phyloP scores from a whole-genome alignment of 2,329 filamentous ascomycete genomes.

The Karstenula rhodostoma region DNA sequence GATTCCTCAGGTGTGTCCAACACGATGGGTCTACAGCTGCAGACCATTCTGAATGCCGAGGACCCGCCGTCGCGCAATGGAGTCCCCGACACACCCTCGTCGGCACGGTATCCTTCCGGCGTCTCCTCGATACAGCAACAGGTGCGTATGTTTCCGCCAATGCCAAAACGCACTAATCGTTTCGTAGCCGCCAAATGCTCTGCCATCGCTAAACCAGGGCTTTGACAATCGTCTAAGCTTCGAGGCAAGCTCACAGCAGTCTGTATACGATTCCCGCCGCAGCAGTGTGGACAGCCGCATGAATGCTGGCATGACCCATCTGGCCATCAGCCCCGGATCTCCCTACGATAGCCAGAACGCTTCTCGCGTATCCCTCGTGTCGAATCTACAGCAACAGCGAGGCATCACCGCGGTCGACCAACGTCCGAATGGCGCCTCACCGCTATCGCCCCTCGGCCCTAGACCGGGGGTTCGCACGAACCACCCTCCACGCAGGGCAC shows the following conservation, averaged over 20 bases:
- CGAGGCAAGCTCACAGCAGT: slow-evolving; percentile 51
- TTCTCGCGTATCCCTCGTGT: slow-evolving; percentile 78
- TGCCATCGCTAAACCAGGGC: slow-evolving; percentile 67
- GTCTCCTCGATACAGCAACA: slow-evolving; percentile 32
- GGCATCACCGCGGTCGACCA: slow-evolving; percentile 48
- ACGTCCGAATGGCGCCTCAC: slow-evolving; percentile 55
- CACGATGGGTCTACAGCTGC: slow-evolving; percentile 57
- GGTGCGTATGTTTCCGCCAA: slow-evolving; percentile 26
- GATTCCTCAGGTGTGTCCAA: slow-evolving; percentile 55
- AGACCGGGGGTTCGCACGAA: slow-evolving; percentile 44
- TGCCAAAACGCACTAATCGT: slow-evolving; percentile 24
- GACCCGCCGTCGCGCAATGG: slow-evolving; percentile 56
- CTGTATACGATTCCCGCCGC: slow-evolving; percentile 67
- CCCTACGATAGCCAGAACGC: slow-evolving; percentile 81
- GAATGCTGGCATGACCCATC: slow-evolving; percentile 73
- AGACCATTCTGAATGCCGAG: slow-evolving; percentile 59
- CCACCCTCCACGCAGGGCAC: slow-evolving; percentile 66
- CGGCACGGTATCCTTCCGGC: slow-evolving; percentile 45
- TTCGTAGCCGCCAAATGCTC: slow-evolving; percentile 46
- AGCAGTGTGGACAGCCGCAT: slow-evolving; percentile 84
- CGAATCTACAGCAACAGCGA: slow-evolving; percentile 70
- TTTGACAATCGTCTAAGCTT: slow-evolving; percentile 59
- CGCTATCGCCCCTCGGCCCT: slow-evolving; percentile 55
- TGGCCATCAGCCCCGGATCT: slow-evolving; percentile 71
- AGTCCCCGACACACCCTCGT: slow-evolving; percentile 54